phyloP scores from a whole-genome alignment of 1,139 yeast genomes.

The Candida glucosophila region DNA sequence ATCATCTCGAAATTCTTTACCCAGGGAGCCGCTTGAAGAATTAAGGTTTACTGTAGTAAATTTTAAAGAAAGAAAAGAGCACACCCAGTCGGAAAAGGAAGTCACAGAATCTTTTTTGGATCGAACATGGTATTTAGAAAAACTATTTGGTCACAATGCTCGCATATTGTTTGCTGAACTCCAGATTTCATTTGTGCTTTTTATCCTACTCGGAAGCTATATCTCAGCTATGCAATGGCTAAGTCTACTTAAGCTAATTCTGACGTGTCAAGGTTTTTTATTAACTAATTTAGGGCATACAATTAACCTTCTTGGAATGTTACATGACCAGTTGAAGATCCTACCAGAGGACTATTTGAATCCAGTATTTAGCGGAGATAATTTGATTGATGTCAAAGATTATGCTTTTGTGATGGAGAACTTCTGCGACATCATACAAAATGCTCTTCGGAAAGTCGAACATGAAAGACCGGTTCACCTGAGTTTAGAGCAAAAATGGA shows the following conservation, averaged over 20 bases:
- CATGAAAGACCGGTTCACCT: neutral
- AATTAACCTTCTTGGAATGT: conserved; percentile 8
- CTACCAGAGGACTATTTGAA: conserved; percentile 19
- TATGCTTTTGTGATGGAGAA: conserved; percentile 13
- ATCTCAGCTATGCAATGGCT: conserved; percentile 26
- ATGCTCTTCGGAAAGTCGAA: conserved; percentile 6
- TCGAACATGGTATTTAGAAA: conserved; percentile 19
- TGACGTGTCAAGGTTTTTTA: conserved; percentile 13
- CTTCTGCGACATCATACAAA: conserved; percentile 11
- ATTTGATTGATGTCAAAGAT: conserved; percentile 11
- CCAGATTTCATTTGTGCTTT: conserved; percentile 17
- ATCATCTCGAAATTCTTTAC: conserved; percentile 3
- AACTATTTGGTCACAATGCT: conserved; percentile 13
- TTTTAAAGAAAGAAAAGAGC: conserved; percentile 8
- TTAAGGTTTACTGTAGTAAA: conserved; percentile 17
- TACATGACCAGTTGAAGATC: conserved; percentile 11
- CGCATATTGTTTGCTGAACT: conserved; percentile 18
- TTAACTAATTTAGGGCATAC: conserved; percentile 7
- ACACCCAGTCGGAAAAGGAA: conserved; percentile 4
- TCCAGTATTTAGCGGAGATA: conserved; percentile 9
- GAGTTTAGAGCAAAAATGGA: conserved; percentile 10
- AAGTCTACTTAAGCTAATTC: conserved; percentile 14
- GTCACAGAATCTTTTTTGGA: conserved; percentile 17
- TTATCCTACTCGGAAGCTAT: conserved; percentile 19
- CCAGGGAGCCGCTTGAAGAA: conserved; percentile 9